Percentiles rank a stretch among this genome's conserved stretches.
These are phyloP conservation scores for Sequoiadendron giganteum DNA, from an alignment of 75 land plant species.

Conservation along the genomic window DNA sequence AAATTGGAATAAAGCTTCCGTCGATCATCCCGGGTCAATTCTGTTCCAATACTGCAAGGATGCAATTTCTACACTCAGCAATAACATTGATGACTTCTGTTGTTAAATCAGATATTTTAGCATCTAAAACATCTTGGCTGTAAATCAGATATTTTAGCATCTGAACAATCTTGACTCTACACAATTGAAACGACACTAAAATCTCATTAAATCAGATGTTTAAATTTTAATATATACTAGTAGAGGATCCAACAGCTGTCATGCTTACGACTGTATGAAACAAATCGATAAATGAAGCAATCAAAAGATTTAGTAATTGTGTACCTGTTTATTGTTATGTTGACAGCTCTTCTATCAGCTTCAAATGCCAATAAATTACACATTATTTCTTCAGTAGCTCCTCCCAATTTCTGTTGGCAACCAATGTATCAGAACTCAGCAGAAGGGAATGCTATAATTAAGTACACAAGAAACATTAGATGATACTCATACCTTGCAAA, in stretches of 20 bases:
- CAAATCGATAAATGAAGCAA: neutral
- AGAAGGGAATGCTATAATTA: neutral
- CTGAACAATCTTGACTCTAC: neutral
- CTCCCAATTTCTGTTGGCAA: constrained; percentile 81
- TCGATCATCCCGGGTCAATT: constrained; percentile 97
- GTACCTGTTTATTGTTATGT: constrained; percentile 95
- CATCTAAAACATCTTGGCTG: neutral
- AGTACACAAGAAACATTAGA: neutral
- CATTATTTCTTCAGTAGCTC: constrained; percentile 97
- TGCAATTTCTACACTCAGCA: neutral
- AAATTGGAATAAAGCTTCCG: constrained; percentile 90
- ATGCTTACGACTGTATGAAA: neutral
- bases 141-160: neutral
- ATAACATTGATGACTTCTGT: neutral
- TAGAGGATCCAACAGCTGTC: neutral
- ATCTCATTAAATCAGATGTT: neutral
- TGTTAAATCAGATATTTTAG: neutral
- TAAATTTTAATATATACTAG: neutral
- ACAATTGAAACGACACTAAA: neutral
- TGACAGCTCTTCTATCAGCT: constrained; percentile 96
- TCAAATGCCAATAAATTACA: constrained; percentile 95
- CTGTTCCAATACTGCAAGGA: constrained; percentile 88
- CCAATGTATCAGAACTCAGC: neutral
- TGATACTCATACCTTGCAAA: constrained; percentile 71
- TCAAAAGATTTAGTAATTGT: neutral